These are phyloP conservation scores for Eimeria mitis DNA, from an alignment of 169 alveolate species.

Conservation along the genomic window DNA sequence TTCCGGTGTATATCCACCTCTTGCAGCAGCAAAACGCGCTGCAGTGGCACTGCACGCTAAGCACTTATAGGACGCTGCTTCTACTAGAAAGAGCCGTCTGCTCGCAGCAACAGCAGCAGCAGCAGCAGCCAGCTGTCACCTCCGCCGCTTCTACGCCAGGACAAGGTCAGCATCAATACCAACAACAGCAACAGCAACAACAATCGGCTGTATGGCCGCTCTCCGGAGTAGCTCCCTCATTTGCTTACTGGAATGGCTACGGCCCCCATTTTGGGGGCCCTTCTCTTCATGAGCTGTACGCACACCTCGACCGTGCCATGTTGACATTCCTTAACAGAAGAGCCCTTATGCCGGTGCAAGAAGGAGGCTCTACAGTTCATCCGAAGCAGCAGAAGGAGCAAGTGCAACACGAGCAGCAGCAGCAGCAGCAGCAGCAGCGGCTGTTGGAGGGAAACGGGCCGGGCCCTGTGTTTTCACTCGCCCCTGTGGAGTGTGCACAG, in stretches of 20 bases:
- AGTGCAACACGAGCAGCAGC: neutral
- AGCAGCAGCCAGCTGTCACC: conserved; percentile 15
- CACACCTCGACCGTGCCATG: conserved; percentile 32
- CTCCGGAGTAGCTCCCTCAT: neutral
- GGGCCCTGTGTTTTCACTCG: conserved; percentile 17
- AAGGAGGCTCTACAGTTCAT: neutral
- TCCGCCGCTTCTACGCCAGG: neutral
- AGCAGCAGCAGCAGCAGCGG: conserved; percentile 30
- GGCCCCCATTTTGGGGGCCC: neutral
- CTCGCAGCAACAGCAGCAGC: conserved; percentile 13
- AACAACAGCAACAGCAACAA: conserved; percentile 5
- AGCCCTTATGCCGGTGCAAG: neutral
- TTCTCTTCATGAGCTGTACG: conserved; percentile 25
- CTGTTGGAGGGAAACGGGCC: neutral
- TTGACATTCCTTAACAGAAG: neutral
- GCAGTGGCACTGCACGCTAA: too few relatives aligned
- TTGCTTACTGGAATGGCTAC: neutral
- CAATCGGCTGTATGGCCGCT: neutral
- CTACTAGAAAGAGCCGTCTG: neutral
- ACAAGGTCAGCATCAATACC: neutral
- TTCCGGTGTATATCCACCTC: conserved; percentile 17
- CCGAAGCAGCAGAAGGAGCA: conserved; percentile 15
- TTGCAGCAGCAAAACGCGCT: conserved; percentile 60
- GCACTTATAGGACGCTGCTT: conserved; percentile 37
- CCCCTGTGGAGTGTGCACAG: conserved; percentile 26